These are phyloP conservation scores for Bothriochloa decipiens DNA, from an alignment of 176 grass and related monocot species.

Conservation along the genomic window DNA sequence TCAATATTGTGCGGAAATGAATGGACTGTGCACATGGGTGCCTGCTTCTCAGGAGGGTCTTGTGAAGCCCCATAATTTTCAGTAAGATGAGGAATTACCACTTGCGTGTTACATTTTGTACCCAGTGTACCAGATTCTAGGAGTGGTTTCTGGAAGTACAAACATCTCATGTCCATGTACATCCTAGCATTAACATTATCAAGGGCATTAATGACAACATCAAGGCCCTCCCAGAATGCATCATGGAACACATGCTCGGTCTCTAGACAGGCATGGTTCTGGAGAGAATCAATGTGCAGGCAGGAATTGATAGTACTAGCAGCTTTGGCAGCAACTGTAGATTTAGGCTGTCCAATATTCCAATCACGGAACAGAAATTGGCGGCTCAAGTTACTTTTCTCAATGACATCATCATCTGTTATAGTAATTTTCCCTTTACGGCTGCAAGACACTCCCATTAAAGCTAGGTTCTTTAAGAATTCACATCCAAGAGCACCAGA, in stretches of 20 bases:
- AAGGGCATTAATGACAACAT: constrained; percentile 75
- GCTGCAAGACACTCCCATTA: constrained; percentile 82
- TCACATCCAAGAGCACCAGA: constrained; percentile 86
- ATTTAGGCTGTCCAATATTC: constrained; percentile 76
- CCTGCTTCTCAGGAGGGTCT: constrained; percentile 81
- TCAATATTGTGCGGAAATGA: constrained; percentile 84
- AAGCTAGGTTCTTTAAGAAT: constrained; percentile 85
- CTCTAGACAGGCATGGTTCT: constrained; percentile 71
- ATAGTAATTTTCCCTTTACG: constrained; percentile 67
- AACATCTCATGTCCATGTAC: constrained; percentile 78
- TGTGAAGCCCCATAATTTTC: constrained; percentile 82
- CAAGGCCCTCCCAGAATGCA: constrained; percentile 69
- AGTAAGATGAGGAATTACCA: constrained; percentile 82
- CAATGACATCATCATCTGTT: constrained; percentile 86
- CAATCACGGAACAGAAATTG: constrained; percentile 80
- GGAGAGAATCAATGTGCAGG: constrained; percentile 65
- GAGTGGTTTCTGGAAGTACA: constrained; percentile 88
- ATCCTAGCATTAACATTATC: constrained; percentile 80
- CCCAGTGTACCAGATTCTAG: constrained; percentile 80
- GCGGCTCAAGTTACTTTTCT: constrained; percentile 79
- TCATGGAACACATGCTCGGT: constrained; percentile 84
- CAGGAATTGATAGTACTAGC: constrained; percentile 62
- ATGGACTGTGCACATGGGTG: constrained; percentile 76
- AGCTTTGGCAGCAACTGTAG: constrained; percentile 62
- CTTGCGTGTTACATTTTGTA: constrained; percentile 74